Conservation (phyloP, 2,329 filamentous ascomycete genomes). For the Cladosporium halotolerans region DNA sequence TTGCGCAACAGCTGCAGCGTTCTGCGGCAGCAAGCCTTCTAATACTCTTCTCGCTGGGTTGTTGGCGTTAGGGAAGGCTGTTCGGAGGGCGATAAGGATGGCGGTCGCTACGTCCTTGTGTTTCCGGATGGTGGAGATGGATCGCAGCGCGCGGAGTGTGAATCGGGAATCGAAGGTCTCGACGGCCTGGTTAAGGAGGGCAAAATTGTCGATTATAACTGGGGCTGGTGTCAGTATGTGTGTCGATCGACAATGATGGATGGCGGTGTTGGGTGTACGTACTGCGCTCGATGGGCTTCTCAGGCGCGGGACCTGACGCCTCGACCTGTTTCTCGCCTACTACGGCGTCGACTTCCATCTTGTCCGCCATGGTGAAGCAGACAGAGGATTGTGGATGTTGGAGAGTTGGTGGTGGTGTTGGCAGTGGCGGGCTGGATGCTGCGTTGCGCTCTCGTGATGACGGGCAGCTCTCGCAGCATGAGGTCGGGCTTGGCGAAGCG, state of each 20-base stretch:
- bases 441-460: not conserved
- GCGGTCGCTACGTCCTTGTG: conserved; percentile 42
- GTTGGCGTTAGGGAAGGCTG: conserved; percentile 27
- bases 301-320: conserved; percentile 32
- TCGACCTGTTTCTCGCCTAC: conserved; percentile 36
- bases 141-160: conserved; percentile 85
- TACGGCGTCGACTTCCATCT: conserved; percentile 39
- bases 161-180: conserved; percentile 91
- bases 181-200: conserved; percentile 84
- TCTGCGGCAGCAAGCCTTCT: conserved; percentile 27
- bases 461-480: not conserved
- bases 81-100: conserved; percentile 27
- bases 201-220: conserved; percentile 96
- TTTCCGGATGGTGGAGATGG: conserved; percentile 93
- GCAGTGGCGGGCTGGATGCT: not conserved
- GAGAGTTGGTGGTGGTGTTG: conserved; percentile 14
- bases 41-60: conserved; percentile 27
- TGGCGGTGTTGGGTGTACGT: conserved; percentile 16
- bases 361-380: conserved; percentile 38
- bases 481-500: not conserved
- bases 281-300: conserved; percentile 28
- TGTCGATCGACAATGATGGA: not conserved
- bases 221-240: conserved; percentile 17
- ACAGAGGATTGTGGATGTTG: conserved; percentile 13
- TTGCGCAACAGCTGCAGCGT: conserved; percentile 12